Evolutionary conservation across 116 monocot genomes (phyloP).

Genomic region (Trichopus zeylanicus): DNA sequence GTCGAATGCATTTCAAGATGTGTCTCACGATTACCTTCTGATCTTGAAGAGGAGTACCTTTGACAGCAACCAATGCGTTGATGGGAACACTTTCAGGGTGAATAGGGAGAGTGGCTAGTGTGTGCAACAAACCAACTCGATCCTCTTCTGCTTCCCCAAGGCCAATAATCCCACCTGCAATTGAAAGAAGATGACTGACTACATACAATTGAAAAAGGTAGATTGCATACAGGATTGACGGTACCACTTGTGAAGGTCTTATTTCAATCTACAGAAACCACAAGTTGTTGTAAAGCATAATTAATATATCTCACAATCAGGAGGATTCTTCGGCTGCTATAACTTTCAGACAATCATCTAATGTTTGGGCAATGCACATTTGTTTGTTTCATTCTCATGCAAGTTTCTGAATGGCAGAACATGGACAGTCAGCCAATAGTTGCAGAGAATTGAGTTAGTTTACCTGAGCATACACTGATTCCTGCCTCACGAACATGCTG

Average conservation of each 20-base stretch:
- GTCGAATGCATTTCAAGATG: neutral
- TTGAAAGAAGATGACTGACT: too few relatives aligned
- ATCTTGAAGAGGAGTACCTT: slow-evolving; percentile 98
- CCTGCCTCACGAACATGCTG: slow-evolving; percentile 85
- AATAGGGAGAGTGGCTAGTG: slow-evolving; percentile 78
- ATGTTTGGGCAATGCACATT: neutral
- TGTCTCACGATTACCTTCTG: slow-evolving; percentile 55
- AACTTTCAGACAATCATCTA: too few relatives aligned
- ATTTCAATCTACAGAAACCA: neutral
- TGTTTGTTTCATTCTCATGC: neutral
- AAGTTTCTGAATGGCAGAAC: neutral
- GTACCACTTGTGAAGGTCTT: neutral
- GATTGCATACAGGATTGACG: neutral
- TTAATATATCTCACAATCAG: too few relatives aligned
- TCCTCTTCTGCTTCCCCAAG: slow-evolving; percentile 95
- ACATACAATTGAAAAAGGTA: too few relatives aligned
- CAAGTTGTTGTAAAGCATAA: neutral
- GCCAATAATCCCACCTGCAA: slow-evolving; percentile 88
- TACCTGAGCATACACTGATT: slow-evolving; percentile 95
- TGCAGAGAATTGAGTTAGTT: neutral
- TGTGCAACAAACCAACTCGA: slow-evolving; percentile 84
- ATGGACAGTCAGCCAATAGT: neutral
- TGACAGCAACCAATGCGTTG: slow-evolving; percentile 84
- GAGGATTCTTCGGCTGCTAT: too few relatives aligned
- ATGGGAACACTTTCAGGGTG: slow-evolving; percentile 99